Percentiles rank a stretch among this genome's conserved stretches.
phyloP scores from a whole-genome alignment of 805 yeast species.

The Candida railenensis region DNA sequence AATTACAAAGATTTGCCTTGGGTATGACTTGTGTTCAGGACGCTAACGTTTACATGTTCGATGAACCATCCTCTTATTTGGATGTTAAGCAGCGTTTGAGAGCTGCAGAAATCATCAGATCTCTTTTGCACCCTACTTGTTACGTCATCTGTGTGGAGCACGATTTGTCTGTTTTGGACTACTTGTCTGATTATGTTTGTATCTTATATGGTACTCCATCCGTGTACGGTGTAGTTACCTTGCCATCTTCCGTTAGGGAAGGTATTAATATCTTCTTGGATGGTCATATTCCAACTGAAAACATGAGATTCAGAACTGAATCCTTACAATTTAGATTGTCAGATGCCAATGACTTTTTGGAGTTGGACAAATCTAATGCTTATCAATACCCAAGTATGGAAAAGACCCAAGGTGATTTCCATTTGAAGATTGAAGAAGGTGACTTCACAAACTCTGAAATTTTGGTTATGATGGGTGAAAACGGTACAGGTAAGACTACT shows the following conservation, averaged over 20 bases:
- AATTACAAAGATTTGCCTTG: constrained; percentile 95
- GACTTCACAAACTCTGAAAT: constrained; percentile 95
- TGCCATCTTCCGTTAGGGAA: constrained; percentile 96
- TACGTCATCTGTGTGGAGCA: constrained; percentile 98
- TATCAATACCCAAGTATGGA: constrained; percentile 77
- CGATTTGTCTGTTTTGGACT: constrained; percentile 96
- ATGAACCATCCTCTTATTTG: constrained; percentile 96
- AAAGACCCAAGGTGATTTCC: constrained; percentile 97
- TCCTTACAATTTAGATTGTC: constrained; percentile 89
- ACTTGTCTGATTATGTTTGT: constrained; percentile 94
- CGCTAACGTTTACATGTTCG: constrained; percentile 98
- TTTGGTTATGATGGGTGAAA: constrained; percentile 99
- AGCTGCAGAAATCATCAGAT: constrained; percentile 93
- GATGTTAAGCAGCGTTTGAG: constrained; percentile 98
- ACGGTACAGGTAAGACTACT: constrained; percentile 99
- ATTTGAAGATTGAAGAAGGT: constrained; percentile 77
- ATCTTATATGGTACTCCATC: constrained; percentile 97
- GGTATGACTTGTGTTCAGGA: constrained; percentile 95
- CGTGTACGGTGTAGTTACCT: constrained; percentile 96
- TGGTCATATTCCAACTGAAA: constrained; percentile 96
- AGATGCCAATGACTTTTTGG: constrained; percentile 79
- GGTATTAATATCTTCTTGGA: constrained; percentile 98
- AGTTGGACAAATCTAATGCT: constrained; percentile 75
- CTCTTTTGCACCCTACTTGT: constrained; percentile 68
- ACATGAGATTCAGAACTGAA: constrained; percentile 94